phyloP scores from a whole-genome alignment of 768 basidiomycete genomes.

The Russula dissimulans region DNA sequence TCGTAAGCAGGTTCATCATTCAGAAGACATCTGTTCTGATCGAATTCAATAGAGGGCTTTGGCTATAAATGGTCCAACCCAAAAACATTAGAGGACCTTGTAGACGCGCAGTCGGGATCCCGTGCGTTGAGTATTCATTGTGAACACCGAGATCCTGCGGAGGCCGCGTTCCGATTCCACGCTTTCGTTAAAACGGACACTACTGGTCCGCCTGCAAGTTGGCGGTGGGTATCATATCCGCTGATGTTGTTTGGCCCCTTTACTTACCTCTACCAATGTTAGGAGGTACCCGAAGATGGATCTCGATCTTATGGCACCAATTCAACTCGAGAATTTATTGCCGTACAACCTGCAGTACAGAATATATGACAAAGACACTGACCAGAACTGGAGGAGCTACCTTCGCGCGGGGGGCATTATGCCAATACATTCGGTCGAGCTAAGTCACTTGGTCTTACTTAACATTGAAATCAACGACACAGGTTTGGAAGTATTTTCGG shows the following conservation, averaged over 20 bases:
- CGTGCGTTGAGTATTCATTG: constrained; percentile 68
- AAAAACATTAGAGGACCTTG: constrained; percentile 83
- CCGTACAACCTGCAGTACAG: constrained; percentile 93
- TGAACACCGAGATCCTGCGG: constrained; percentile 66
- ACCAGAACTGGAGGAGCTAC: constrained; percentile 92
- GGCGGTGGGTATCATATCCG: constrained; percentile 3
- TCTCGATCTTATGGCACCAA: constrained; percentile 80
- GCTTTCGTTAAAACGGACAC: constrained; percentile 76
- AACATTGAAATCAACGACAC: constrained; percentile 90
- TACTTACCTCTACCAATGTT: constrained; percentile 2
- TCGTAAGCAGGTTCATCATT: constrained; percentile 43
- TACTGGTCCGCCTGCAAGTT: constrained; percentile 30
- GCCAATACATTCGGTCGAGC: constrained; percentile 93
- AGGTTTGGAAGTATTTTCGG: constrained; percentile 38
- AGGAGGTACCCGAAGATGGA: constrained; percentile 83
- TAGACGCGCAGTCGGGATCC: constrained; percentile 40
- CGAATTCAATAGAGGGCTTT: constrained; percentile 72
- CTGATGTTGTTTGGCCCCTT: background rate
- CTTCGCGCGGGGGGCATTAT: constrained; percentile 87
- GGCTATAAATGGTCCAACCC: constrained; percentile 90
- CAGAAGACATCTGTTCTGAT: background rate
- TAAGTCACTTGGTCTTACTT: constrained; percentile 80
- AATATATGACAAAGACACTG: constrained; percentile 92
- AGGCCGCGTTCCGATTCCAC: constrained; percentile 92
- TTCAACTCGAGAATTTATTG: constrained; percentile 91